These are phyloP conservation scores for Calonectria crousiana DNA, from an alignment of 2,329 filamentous ascomycete genomes.

Conservation along the genomic window DNA sequence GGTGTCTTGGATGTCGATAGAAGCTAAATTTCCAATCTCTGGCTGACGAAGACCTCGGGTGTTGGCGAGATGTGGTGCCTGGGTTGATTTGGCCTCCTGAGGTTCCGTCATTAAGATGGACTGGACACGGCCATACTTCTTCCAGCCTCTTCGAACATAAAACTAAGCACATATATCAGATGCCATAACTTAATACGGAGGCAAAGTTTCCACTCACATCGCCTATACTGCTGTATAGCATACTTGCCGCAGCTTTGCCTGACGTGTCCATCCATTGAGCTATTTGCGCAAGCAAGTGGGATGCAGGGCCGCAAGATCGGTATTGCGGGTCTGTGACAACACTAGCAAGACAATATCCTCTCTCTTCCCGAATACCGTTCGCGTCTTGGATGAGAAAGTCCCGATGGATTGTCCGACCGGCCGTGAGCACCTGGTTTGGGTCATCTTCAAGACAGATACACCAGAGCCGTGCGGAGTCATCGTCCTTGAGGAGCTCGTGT, in stretches of 20 bases:
- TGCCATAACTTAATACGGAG: too few relatives aligned
- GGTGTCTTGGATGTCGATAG: neutral
- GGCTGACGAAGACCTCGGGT: neutral
- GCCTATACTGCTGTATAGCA: neutral
- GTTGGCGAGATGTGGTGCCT: neutral
- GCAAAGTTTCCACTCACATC: neutral
- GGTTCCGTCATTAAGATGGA: neutral
- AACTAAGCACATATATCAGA: neutral
- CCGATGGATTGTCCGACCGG: neutral
- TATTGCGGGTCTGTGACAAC: neutral
- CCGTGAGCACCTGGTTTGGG: neutral
- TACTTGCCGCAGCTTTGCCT: neutral
- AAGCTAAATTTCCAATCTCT: neutral
- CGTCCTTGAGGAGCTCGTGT: neutral
- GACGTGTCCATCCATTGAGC: neutral
- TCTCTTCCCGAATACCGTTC: neutral
- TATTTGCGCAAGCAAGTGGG: neutral
- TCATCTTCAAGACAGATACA: neutral
- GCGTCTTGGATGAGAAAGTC: neutral
- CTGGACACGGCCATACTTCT: neutral
- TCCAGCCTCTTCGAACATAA: neutral
- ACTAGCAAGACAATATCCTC: neutral
- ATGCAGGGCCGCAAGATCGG: neutral
- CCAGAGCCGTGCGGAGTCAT: neutral
- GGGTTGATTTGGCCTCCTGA: neutral